Evolutionary conservation across 1,284 basidiomycete genomes (phyloP).

Genomic region (Puccinia horiana): DNA sequence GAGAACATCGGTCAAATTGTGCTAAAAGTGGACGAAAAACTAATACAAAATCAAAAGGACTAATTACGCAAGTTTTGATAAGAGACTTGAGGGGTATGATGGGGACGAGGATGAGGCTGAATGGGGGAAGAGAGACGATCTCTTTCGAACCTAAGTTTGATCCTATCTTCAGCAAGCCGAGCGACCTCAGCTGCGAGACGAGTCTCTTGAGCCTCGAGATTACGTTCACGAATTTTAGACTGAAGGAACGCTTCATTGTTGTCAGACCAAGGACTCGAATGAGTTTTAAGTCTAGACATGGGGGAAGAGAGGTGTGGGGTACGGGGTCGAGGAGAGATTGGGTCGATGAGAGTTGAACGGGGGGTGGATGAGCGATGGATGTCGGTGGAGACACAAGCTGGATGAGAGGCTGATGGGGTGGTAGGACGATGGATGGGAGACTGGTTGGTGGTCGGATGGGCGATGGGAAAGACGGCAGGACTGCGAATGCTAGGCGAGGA

Average conservation of each 20-base stretch:
- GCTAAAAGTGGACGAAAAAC: too few species aligned
- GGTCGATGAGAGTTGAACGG: not conserved
- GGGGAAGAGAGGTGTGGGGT: conserved; percentile 9
- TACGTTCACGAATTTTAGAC: conserved; percentile 22
- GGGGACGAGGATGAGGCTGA: too few species aligned
- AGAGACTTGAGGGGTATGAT: conserved; percentile 15
- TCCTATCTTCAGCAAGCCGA: conserved; percentile 15
- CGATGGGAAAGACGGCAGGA: not conserved
- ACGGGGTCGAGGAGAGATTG: not conserved
- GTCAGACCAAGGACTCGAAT: not conserved
- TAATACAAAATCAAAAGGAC: too few species aligned
- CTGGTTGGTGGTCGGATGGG: not conserved
- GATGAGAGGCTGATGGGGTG: not conserved
- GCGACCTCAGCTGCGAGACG: conserved; percentile 1
- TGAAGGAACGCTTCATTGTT: conserved; percentile 18
- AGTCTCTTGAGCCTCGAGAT: not conserved
- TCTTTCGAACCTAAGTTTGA: conserved; percentile 27
- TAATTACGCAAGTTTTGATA: conserved; percentile 19
- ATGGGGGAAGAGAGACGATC: not conserved
- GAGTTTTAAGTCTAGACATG: not conserved
- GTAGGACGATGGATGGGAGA: not conserved
- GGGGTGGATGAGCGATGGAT: not conserved
- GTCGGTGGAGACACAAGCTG: too few species aligned
- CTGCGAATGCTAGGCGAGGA: not conserved
- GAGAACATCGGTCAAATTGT: too few species aligned